phyloP scores from a whole-genome alignment of 495 filamentous ascomycete genomes.

The Oleoguttula mirabilis region DNA sequence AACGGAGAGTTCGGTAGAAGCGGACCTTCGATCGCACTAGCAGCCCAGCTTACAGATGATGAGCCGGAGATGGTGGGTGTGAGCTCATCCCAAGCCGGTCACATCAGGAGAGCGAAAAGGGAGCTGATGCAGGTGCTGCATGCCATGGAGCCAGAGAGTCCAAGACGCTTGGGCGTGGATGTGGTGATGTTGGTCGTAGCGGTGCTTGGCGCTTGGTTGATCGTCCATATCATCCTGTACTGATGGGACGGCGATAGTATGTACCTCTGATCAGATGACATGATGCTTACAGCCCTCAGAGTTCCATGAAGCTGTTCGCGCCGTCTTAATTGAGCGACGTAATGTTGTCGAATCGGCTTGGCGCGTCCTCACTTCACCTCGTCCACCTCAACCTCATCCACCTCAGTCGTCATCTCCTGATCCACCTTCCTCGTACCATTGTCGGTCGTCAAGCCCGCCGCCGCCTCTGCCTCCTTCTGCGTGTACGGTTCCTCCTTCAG shows the following conservation, averaged over 20 bases:
- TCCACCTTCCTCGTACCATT: slow-evolving; percentile 37
- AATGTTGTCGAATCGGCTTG: background rate
- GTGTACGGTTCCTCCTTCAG: slow-evolving; percentile 72
- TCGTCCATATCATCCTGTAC: background rate
- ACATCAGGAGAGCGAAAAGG: background rate
- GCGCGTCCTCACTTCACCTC: background rate
- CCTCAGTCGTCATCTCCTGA: background rate
- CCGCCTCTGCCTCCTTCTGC: slow-evolving; percentile 75
- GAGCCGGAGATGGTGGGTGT: background rate
- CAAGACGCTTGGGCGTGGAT: background rate
- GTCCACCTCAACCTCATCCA: slow-evolving; percentile 4
- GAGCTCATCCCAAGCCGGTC: background rate
- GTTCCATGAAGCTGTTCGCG: no score
- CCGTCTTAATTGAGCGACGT: no score
- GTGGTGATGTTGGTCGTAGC: background rate
- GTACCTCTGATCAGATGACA: background rate
- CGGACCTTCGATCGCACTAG: no score
- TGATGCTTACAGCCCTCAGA: background rate
- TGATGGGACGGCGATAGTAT: background rate
- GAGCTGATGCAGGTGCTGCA: background rate
- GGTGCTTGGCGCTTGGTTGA: background rate
- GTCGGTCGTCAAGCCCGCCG: slow-evolving; percentile 55
- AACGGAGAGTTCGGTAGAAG: no score
- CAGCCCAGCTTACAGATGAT: background rate
- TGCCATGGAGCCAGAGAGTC: background rate